Base-by-base conservation (phyloP, 2,329 filamentous ascomycete genomes). In the Phyllosticta citriasiana region DNA sequence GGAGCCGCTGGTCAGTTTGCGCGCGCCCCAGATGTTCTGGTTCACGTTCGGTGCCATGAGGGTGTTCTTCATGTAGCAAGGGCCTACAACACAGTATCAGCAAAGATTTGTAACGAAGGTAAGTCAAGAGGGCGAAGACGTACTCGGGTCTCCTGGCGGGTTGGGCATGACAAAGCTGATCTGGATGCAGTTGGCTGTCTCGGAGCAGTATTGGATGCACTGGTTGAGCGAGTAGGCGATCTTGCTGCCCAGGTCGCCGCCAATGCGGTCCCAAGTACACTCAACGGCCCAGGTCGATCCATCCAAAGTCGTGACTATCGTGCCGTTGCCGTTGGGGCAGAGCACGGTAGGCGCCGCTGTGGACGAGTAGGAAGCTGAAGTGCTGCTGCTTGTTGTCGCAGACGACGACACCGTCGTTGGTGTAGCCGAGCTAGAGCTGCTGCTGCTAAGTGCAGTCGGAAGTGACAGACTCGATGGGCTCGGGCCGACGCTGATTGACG, bases 181-280 rank as follows among this genome's bases (percentile, higher is more conserved):
- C 55, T 65, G 65, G 9, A 68, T 63, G 53, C 69, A 71, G 12
- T 63, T 64, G 52, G 62, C 1, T 1, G 63, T 67, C 2, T 57
- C 57, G 40, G 68, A 66, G 55, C 69, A 71, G 26, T 62, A 62
- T 9, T 65, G 59, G 14, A 69, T 55, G 56, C 68, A 70, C 6
- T 63, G 52, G 40, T 65, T 60, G 16, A 65, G 63, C 7, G 62
- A 63, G 26, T 58, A 54, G 6, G 52, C 35, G 16, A 63, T 65
- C 5, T 62, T 52, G 25, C 33, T 51, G 27, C 62, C 60, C 64
- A 67, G 57, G 30, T 70, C 67, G 27, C 63, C 62, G 47, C 67
- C 69, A 26, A 61, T 64, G 25, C 67, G 69, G 58, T 71, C 69
- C 6, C 35, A 33, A 51, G 26, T 63, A 53, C 69, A 71, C 30